Evolutionary conservation across 148 eudicot species (phyloP).

Genomic region (Vaccinium macrocarpon): DNA sequence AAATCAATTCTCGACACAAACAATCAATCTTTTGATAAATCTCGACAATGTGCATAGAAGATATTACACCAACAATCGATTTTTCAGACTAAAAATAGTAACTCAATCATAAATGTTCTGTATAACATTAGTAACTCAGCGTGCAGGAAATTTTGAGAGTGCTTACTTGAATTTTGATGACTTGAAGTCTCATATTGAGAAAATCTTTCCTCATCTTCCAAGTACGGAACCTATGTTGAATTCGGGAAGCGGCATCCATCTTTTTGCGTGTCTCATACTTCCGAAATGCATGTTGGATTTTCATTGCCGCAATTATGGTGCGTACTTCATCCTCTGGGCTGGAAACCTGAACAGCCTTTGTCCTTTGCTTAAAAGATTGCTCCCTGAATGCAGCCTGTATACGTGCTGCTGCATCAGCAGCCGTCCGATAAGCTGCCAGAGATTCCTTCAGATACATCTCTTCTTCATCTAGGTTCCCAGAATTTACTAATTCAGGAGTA

Average conservation of each 20-base stretch:
- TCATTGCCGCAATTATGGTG: conserved; percentile 86
- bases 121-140: background rate
- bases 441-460: conserved; percentile 80
- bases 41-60: background rate
- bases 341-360: conserved; percentile 37
- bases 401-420: conserved; percentile 98
- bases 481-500: conserved; percentile 35
- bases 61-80: background rate
- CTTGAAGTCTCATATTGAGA: conserved; percentile 76
- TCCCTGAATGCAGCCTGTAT: conserved; percentile 89
- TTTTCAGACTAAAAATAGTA: background rate
- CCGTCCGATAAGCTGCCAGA: conserved; percentile 86
- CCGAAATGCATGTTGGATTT: conserved; percentile 92
- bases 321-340: conserved; percentile 82
- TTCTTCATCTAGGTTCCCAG: conserved; percentile 54
- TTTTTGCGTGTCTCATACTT: conserved; percentile 60
- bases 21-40: background rate
- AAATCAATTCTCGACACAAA: background rate
- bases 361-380: conserved; percentile 56
- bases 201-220: conserved; percentile 83
- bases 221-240: conserved; percentile 78
- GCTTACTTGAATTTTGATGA: conserved; percentile 84
- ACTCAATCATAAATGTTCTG: background rate
- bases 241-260: conserved; percentile 69
- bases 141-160: conserved; percentile 12